Percentiles rank a stretch among this genome's conserved stretches.
phyloP scores from a whole-genome alignment of 179 eudicot species.

The Spinacia oleracea region DNA sequence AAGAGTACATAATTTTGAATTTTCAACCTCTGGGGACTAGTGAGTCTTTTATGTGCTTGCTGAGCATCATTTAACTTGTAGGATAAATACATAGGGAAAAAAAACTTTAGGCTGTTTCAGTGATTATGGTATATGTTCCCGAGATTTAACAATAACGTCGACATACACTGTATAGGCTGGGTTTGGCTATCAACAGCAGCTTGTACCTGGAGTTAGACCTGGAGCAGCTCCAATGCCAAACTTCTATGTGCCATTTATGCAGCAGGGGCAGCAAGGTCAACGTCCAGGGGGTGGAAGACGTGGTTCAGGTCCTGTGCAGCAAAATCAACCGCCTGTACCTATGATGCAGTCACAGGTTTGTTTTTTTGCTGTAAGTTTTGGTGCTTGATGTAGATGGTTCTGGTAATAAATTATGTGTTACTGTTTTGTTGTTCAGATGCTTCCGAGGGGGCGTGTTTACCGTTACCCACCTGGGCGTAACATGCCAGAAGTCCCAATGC shows the following conservation, averaged over 20 bases:
- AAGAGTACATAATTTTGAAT: too few species aligned
- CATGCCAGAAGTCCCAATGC: constrained; percentile 56
- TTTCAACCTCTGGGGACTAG: too few species aligned
- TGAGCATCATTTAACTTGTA: too few species aligned
- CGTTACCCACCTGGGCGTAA: constrained; percentile 81
- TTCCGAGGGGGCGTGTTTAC: constrained; percentile 72
- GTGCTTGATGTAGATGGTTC: background rate
- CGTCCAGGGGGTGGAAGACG: constrained; percentile 84
- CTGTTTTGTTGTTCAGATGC: constrained; percentile 47
- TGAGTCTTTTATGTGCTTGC: too few species aligned
- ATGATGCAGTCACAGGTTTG: constrained; percentile 74
- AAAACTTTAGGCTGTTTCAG: background rate
- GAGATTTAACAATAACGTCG: background rate
- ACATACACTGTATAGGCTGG: constrained; percentile 39
- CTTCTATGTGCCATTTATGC: constrained; percentile 69
- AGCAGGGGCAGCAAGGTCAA: constrained; percentile 73
- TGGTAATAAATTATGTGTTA: background rate
- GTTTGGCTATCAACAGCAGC: constrained; percentile 94
- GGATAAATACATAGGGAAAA: too few species aligned
- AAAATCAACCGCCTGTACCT: constrained; percentile 68
- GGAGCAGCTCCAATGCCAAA: constrained; percentile 82
- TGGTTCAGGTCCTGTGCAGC: constrained; percentile 66
- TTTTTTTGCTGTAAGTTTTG: background rate
- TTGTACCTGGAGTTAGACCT: constrained; percentile 83
- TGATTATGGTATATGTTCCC: background rate